Percentiles rank a stretch among this genome's conserved stretches.
phyloP scores from a whole-genome alignment of 169 alveolate species.

The Plasmodium vivax region DNA sequence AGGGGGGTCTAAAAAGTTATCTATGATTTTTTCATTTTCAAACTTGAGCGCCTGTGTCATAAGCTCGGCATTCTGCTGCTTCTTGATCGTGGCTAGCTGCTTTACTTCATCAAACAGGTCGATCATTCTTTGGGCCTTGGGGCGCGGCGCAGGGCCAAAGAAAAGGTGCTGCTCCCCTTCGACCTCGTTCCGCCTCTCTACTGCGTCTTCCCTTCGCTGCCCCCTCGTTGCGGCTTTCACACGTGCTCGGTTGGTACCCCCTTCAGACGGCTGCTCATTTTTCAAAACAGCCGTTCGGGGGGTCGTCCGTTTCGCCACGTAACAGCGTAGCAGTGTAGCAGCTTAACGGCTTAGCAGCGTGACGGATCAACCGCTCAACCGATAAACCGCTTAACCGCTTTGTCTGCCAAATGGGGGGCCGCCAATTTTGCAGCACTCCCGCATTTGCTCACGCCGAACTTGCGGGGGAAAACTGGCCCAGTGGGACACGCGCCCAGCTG shows the following conservation, averaged over 20 bases:
- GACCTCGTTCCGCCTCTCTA: background rate
- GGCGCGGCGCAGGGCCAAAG: background rate
- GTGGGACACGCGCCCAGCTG: background rate
- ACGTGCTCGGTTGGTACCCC: background rate
- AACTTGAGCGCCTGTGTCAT: slow-evolving; percentile 36
- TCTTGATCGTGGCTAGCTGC: slow-evolving; percentile 25
- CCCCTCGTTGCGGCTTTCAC: background rate
- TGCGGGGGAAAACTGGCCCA: background rate
- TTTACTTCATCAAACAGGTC: slow-evolving; percentile 44
- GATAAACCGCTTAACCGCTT: background rate
- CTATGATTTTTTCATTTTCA: slow-evolving; percentile 17
- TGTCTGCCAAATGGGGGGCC: background rate
- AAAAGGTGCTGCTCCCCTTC: background rate
- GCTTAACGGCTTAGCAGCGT: background rate
- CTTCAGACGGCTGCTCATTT: slow-evolving; percentile 1
- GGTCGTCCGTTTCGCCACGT: background rate
- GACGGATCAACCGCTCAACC: background rate
- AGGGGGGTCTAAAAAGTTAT: background rate
- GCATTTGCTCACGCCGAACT: background rate
- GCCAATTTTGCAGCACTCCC: background rate
- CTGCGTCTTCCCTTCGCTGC: background rate
- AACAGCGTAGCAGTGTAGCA: too few species aligned
- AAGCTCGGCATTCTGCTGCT: slow-evolving; percentile 20
- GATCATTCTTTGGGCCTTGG: slow-evolving; percentile 36
- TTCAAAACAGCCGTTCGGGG: background rate